These are phyloP conservation scores for Pichia sp. DNA, from an alignment of 1,139 yeast genomes.

Conservation along the genomic window DNA sequence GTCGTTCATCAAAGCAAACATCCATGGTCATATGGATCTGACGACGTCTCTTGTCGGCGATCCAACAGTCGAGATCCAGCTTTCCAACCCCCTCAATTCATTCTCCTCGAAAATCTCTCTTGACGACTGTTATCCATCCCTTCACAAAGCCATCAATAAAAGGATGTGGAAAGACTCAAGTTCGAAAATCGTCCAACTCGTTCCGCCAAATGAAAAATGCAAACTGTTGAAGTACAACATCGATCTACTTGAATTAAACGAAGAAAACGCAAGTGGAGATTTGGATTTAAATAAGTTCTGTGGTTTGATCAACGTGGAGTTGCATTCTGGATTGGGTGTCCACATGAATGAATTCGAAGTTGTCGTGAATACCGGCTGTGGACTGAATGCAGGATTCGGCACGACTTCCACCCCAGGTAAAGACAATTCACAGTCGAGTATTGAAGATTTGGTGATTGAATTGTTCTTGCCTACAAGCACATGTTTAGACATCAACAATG, in stretches of 20 bases:
- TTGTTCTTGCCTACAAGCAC: constrained; percentile 35
- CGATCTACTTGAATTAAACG: constrained; percentile 38
- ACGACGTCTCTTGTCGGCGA: constrained; percentile 70
- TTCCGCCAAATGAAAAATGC: constrained; percentile 88
- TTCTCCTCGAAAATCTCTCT: constrained; percentile 36
- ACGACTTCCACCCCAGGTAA: constrained; percentile 23
- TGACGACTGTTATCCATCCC: constrained; percentile 43
- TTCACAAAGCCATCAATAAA: constrained; percentile 58
- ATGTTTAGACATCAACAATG: constrained; percentile 14
- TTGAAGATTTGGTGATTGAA: constrained; percentile 58
- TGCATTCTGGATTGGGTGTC: constrained; percentile 59
- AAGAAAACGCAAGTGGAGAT: constrained; percentile 15
- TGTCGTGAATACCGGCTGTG: constrained; percentile 44
- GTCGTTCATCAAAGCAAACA: constrained; percentile 39
- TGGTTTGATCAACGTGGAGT: constrained; percentile 62
- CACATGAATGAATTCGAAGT: constrained; percentile 75
- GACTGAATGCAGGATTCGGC: constrained; percentile 32
- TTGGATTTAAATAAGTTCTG: constrained; percentile 32
- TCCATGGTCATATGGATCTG: constrained; percentile 64
- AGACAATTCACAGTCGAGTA: constrained; percentile 35
- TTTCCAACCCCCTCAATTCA: constrained; percentile 36
- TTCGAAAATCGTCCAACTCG: constrained; percentile 53
- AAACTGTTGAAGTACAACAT: constrained; percentile 63
- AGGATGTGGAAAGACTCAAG: constrained; percentile 40
- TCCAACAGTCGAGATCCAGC: constrained; percentile 63